Evolutionary conservation across 2,329 filamentous ascomycete genomes (phyloP).

Genomic region (Aspergillus arachidicola): DNA sequence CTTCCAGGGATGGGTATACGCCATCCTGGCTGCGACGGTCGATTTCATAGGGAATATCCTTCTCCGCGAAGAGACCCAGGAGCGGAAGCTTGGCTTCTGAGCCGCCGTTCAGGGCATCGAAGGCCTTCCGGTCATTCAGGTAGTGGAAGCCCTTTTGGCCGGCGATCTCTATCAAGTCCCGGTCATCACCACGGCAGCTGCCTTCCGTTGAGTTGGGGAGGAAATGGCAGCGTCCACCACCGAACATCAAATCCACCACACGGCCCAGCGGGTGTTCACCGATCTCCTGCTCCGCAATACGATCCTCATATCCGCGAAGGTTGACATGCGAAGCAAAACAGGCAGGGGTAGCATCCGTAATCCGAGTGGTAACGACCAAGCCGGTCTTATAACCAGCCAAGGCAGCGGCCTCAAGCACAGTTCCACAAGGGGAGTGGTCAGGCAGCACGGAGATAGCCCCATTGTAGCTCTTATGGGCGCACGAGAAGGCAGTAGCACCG

Average conservation of each 20-base stretch:
- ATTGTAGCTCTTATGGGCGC: conserved; percentile 92
- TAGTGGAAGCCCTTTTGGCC: conserved; percentile 81
- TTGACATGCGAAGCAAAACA: conserved; percentile 92
- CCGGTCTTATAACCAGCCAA: conserved; percentile 89
- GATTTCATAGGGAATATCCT: conserved; percentile 89
- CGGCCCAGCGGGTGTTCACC: conserved; percentile 84
- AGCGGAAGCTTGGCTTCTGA: conserved; percentile 73
- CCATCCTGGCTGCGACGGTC: conserved; percentile 80
- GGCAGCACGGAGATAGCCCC: conserved; percentile 90
- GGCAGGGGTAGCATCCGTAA: conserved; percentile 94
- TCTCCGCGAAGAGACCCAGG: conserved; percentile 79
- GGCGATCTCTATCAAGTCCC: conserved; percentile 74
- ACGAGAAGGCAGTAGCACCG: conserved; percentile 96
- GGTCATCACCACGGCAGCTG: conserved; percentile 79
- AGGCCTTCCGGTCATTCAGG: conserved; percentile 69
- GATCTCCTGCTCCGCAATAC: conserved; percentile 89
- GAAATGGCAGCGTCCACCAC: conserved; percentile 92
- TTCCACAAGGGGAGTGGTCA: conserved; percentile 84
- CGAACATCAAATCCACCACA: conserved; percentile 88
- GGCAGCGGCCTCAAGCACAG: conserved; percentile 91
- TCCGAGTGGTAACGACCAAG: conserved; percentile 88
- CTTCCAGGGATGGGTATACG: conserved; percentile 82
- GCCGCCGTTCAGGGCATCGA: conserved; percentile 72
- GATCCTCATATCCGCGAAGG: conserved; percentile 77
- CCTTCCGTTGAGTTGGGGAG: conserved; percentile 76